Conservation (phyloP, 1,284 basidiomycete genomes). For the Polyporus tsugae region DNA sequence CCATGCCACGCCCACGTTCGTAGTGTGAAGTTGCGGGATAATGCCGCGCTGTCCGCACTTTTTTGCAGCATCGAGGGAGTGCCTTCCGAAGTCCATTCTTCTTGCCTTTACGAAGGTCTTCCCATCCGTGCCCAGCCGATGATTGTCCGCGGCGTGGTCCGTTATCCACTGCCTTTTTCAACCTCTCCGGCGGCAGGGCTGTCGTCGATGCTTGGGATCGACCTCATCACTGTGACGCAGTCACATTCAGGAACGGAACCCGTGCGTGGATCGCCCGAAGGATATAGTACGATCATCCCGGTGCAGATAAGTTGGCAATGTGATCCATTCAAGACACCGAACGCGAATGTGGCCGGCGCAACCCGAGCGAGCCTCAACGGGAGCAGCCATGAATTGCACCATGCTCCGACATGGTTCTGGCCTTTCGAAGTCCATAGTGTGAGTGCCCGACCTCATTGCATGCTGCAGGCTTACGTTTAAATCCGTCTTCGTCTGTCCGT, state of each 20-base stretch:
- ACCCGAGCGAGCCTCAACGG: neutral
- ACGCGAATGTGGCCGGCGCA: neutral
- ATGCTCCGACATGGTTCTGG: neutral
- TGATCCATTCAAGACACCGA: neutral
- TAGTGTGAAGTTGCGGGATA: no score
- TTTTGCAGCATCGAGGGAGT: neutral
- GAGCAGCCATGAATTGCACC: no score
- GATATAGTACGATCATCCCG: neutral
- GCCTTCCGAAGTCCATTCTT: neutral
- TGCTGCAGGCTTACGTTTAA: neutral
- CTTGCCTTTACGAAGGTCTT: neutral
- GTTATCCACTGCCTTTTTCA: neutral
- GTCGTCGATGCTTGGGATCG: neutral
- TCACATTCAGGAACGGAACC: neutral
- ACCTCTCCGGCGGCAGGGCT: neutral
- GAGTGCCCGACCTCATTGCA: neutral
- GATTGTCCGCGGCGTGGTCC: no score
- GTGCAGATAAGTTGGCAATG: neutral
- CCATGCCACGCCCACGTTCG: no score
- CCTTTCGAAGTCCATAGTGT: neutral
- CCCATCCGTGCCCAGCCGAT: neutral
- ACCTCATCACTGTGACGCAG: neutral
- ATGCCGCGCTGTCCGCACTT: neutral
- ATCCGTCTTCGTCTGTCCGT: no score
- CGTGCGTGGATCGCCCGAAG: no score